Evolutionary conservation across 257 asterid genomes (phyloP).

Genomic region (Handroanthus guayacan): DNA sequence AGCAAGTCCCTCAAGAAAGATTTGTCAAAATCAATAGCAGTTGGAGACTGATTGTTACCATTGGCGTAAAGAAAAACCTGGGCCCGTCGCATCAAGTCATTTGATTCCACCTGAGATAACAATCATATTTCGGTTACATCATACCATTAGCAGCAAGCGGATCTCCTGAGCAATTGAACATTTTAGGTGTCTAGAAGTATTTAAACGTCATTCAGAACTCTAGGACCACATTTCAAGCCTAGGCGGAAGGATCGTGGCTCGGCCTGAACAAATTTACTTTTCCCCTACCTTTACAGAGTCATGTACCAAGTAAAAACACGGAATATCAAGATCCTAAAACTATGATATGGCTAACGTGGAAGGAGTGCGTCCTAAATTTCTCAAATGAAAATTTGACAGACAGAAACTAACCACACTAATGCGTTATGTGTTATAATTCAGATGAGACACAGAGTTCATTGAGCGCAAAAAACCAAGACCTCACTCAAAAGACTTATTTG

Average conservation of each 20-base stretch:
- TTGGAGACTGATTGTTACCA: conserved; percentile 83
- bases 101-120: conserved; percentile 72
- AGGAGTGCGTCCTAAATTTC: not conserved
- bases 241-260: conserved; percentile 19
- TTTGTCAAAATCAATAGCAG: conserved; percentile 88
- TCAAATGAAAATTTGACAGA: not conserved
- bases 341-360: conserved; percentile 1
- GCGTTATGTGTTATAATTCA: not conserved
- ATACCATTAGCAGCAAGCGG: not conserved
- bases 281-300: not conserved
- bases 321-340: not conserved
- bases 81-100: conserved; percentile 85
- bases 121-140: conserved; percentile 28
- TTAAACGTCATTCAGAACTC: not conserved
- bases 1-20: conserved; percentile 77
- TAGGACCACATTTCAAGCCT: conserved; percentile 24
- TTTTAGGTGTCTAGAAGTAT: not conserved
- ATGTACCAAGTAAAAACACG: conserved; percentile 6
- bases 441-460: conserved; percentile 17
- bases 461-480: not conserved
- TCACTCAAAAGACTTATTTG: not conserved
- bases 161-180: not conserved
- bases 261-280: not conserved
- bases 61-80: conserved; percentile 85
- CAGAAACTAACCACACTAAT: conserved; percentile 8